These are phyloP conservation scores for Clonostachys rosea DNA, from an alignment of 2,329 filamentous ascomycete species.

Conservation along the genomic window DNA sequence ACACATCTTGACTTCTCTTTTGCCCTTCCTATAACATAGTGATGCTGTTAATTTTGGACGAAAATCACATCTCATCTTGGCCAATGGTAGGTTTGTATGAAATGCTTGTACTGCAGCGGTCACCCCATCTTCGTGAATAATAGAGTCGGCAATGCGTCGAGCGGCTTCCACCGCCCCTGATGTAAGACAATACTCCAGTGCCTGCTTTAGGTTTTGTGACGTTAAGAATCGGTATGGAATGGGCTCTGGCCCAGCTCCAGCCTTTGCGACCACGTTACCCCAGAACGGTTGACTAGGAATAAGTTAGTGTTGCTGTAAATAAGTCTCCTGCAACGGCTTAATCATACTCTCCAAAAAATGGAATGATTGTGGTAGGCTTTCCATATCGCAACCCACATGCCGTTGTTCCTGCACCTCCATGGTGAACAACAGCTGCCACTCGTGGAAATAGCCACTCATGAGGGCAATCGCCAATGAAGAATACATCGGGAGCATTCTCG, in stretches of 20 bases:
- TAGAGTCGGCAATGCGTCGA: background rate
- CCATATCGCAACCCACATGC: slow-evolving; percentile 57
- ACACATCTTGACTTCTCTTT: background rate
- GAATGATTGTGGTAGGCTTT: slow-evolving; percentile 59
- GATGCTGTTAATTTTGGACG: slow-evolving; percentile 40
- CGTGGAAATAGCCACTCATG: slow-evolving; percentile 63
- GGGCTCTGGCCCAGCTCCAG: slow-evolving; percentile 30
- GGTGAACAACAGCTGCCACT: slow-evolving; percentile 56
- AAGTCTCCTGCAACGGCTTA: background rate
- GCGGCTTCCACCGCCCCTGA: slow-evolving; percentile 14
- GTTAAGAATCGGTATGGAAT: slow-evolving; percentile 27
- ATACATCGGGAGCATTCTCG: slow-evolving; percentile 44
- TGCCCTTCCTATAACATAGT: background rate
- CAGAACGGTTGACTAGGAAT: slow-evolving; percentile 30
- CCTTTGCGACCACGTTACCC: slow-evolving; percentile 31
- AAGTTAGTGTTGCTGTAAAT: background rate
- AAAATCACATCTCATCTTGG: slow-evolving; percentile 25
- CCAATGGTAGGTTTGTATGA: slow-evolving; percentile 24
- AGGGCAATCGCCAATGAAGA: slow-evolving; percentile 59
- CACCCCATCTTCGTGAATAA: background rate
- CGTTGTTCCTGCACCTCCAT: slow-evolving; percentile 62
- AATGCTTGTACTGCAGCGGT: slow-evolving; percentile 29
- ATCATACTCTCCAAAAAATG: slow-evolving; percentile 53
- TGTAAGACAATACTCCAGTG: slow-evolving; percentile 24
- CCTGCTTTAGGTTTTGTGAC: slow-evolving; percentile 23